phyloP scores from a whole-genome alignment of 2,329 filamentous ascomycete species.

The Penicillium sp. region DNA sequence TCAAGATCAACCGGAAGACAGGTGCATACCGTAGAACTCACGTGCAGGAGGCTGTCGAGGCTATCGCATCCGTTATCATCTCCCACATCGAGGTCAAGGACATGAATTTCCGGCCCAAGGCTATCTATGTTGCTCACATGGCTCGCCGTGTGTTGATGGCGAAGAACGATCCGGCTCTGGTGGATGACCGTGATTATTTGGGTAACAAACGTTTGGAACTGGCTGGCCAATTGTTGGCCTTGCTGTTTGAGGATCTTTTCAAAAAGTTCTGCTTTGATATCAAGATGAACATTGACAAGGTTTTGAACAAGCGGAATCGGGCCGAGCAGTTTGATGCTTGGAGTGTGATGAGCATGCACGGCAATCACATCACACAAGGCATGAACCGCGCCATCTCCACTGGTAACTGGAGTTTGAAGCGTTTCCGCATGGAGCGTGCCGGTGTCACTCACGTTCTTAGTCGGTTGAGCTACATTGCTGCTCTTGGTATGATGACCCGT shows the following conservation, averaged over 20 bases:
- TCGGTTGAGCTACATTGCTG: constrained; percentile 92
- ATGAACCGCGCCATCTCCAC: constrained; percentile 97
- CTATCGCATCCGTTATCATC: constrained; percentile 87
- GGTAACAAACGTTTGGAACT: constrained; percentile 96
- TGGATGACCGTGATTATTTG: constrained; percentile 96
- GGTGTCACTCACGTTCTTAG: constrained; percentile 96
- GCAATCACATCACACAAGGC: constrained; percentile 84
- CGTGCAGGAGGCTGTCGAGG: constrained; percentile 89
- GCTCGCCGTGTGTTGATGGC: constrained; percentile 94
- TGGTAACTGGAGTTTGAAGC: constrained; percentile 96
- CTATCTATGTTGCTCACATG: constrained; percentile 96
- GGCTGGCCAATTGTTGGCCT: constrained; percentile 88
- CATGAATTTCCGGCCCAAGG: constrained; percentile 95
- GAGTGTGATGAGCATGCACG: constrained; percentile 79
- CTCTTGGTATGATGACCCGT: constrained; percentile 98
- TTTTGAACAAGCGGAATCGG: constrained; percentile 88
- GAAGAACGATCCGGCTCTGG: constrained; percentile 81
- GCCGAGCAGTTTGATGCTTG: constrained; percentile 87
- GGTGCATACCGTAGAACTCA: constrained; percentile 71
- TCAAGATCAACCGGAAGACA: constrained; percentile 79
- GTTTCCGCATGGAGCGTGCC: constrained; percentile 97
- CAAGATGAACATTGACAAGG: constrained; percentile 93
- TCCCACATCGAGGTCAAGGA: constrained; percentile 91
- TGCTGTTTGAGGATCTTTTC: constrained; percentile 97
- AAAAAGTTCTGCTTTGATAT: constrained; percentile 90